These are phyloP conservation scores for Globisporangium paddicum DNA, from an alignment of 352 stramenopile species.

Conservation along the genomic window DNA sequence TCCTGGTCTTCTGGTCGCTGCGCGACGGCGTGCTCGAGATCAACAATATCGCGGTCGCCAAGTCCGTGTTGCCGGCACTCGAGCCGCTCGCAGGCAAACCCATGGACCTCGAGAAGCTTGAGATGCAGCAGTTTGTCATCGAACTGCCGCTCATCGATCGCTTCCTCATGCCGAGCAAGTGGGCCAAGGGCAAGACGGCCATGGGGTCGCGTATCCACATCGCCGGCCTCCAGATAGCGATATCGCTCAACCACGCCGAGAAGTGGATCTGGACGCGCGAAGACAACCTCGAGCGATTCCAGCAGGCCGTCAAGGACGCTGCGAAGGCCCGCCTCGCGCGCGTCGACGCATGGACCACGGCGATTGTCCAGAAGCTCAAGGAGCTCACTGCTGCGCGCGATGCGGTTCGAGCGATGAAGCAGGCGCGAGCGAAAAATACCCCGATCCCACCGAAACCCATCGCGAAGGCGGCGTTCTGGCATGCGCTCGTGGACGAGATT, in stretches of 20 bases:
- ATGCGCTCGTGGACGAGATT: slow-evolving; percentile 51
- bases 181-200: slow-evolving; percentile 12
- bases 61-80: slow-evolving; percentile 37
- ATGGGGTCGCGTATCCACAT: slow-evolving; percentile 54
- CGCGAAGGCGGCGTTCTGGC: slow-evolving; percentile 45
- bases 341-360: slow-evolving; percentile 52
- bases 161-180: slow-evolving; percentile 16
- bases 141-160: slow-evolving; percentile 46
- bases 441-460: not conserved
- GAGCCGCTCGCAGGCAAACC: slow-evolving; percentile 58
- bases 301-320: slow-evolving; percentile 52
- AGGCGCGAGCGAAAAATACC: slow-evolving; percentile 12
- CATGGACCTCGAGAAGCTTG: slow-evolving; percentile 56
- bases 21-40: slow-evolving; percentile 56
- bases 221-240: slow-evolving; percentile 41
- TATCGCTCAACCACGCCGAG: slow-evolving; percentile 57
- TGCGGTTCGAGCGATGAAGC: slow-evolving; percentile 25
- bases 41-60: slow-evolving; percentile 43
- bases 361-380: slow-evolving; percentile 61
- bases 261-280: slow-evolving; percentile 74
- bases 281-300: slow-evolving; percentile 55
- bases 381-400: slow-evolving; percentile 35
- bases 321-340: slow-evolving; percentile 39
- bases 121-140: slow-evolving; percentile 48
- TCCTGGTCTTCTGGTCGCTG: slow-evolving; percentile 62